Evolutionary conservation across 73 alveolate species (phyloP).

Genomic region (Durusdinium trenchii): DNA sequence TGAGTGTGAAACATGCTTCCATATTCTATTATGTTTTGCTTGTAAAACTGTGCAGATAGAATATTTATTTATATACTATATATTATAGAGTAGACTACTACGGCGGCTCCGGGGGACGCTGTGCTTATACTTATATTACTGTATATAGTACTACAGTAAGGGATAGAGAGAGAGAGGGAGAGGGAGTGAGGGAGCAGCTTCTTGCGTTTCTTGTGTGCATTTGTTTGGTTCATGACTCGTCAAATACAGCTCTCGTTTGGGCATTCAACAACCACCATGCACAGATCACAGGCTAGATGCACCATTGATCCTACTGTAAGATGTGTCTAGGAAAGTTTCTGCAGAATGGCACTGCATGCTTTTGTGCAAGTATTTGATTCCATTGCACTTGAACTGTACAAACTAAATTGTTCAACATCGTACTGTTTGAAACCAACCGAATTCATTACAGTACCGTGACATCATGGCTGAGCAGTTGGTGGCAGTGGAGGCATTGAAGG

Average conservation of each 20-base stretch:
- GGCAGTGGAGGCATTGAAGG: neutral
- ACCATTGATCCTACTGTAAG: too few relatives aligned
- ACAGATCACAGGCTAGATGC: too few relatives aligned
- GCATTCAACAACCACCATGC: neutral
- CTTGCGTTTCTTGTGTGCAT: too few relatives aligned
- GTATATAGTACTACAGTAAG: neutral
- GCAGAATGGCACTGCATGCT: neutral
- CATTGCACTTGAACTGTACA: neutral
- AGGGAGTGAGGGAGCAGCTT: neutral
- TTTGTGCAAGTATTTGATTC: neutral
- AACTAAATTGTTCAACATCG: too few relatives aligned
- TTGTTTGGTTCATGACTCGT: neutral
- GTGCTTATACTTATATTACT: neutral
- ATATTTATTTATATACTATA: too few relatives aligned
- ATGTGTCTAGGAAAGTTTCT: too few relatives aligned
- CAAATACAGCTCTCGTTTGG: neutral
- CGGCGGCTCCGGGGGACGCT: constrained; percentile 26
- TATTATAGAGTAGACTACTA: too few relatives aligned
- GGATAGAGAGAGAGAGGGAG: neutral
- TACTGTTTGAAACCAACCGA: neutral
- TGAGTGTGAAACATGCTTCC: too few relatives aligned
- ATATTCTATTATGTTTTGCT: too few relatives aligned
- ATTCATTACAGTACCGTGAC: neutral
- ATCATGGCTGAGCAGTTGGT: neutral
- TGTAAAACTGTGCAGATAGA: too few relatives aligned